Evolutionary conservation across 306 rosid genomes (phyloP).

Genomic region (Delonix regia): DNA sequence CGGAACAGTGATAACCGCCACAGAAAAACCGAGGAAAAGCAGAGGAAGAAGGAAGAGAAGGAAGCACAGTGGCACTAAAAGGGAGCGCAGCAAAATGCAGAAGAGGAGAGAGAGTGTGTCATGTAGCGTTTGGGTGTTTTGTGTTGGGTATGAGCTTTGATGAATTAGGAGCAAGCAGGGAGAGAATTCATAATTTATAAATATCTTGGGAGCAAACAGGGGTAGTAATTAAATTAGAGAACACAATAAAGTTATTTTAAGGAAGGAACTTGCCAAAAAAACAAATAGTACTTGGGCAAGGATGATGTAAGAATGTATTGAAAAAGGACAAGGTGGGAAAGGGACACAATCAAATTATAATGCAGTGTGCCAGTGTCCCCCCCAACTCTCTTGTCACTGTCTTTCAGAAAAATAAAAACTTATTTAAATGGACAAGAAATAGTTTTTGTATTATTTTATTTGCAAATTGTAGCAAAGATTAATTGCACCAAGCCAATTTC

Average conservation of each 20-base stretch:
- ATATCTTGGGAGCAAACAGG: neutral
- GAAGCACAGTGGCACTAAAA: neutral
- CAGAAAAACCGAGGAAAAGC: constrained; percentile 6
- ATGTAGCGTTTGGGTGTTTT: neutral
- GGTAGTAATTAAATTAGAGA: constrained; percentile 2
- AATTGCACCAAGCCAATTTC: constrained; percentile 47
- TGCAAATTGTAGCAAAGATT: constrained; percentile 57
- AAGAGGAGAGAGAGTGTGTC: neutral
- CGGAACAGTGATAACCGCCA: neutral
- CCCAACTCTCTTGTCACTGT: constrained; percentile 47
- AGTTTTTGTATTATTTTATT: constrained; percentile 35
- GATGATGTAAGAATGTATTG: constrained; percentile 43
- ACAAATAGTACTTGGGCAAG: neutral
- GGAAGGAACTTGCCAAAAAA: neutral
- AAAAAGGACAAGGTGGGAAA: constrained; percentile 70
- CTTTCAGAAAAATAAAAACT: neutral
- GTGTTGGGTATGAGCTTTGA: constrained; percentile 31
- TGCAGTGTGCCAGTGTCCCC: constrained; percentile 59
- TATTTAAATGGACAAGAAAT: neutral
- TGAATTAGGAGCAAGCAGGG: constrained; percentile 33
- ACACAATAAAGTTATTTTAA: neutral
- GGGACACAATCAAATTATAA: constrained; percentile 52
- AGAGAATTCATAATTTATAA: constrained; percentile 53
- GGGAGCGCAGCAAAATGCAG: constrained; percentile 34
- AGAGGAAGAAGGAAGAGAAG: constrained; percentile 17